Conservation (phyloP, 768 basidiomycete species). For the Rhizopogon sp. region DNA sequence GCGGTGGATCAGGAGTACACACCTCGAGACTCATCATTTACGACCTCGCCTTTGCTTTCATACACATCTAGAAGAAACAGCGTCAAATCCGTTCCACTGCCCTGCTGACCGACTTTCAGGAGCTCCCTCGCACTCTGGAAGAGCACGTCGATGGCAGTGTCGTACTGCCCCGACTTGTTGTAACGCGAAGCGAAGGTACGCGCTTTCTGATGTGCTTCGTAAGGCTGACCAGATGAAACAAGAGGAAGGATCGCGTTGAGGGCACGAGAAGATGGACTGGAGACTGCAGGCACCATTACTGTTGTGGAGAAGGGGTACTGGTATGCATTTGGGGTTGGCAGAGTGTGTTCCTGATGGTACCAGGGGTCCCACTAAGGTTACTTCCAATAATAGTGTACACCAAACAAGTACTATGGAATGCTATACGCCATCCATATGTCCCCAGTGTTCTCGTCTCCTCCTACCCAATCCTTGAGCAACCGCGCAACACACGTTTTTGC, state of each 20-base stretch:
- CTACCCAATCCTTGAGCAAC: slow-evolving; percentile 65
- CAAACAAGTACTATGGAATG: slow-evolving; percentile 45
- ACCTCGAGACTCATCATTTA: slow-evolving; percentile 83
- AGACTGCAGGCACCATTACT: slow-evolving; percentile 18
- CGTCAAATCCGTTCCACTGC: slow-evolving; percentile 86
- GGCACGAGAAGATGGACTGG: slow-evolving; percentile 53
- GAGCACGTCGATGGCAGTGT: slow-evolving; percentile 87
- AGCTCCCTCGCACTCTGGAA: slow-evolving; percentile 88
- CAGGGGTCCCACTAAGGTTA: slow-evolving; percentile 14
- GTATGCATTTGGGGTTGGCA: background rate
- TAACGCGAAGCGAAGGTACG: slow-evolving; percentile 91
- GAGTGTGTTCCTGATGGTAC: slow-evolving; percentile 9
- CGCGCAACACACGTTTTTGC: slow-evolving; percentile 61
- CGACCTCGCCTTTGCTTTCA: slow-evolving; percentile 62
- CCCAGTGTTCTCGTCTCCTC: slow-evolving; percentile 48
- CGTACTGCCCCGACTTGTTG: slow-evolving; percentile 72
- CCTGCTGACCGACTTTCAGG: slow-evolving; percentile 81
- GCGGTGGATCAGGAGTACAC: slow-evolving; percentile 22
- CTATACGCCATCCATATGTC: slow-evolving; percentile 81
- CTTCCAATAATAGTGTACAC: background rate
- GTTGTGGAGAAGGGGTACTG: background rate
- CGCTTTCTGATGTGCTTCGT: slow-evolving; percentile 96
- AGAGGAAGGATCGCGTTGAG: slow-evolving; percentile 73
- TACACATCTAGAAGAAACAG: slow-evolving; percentile 81
- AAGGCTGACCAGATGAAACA: slow-evolving; percentile 65